These are phyloP conservation scores for Erodium texanum DNA, from an alignment of 441 rosid species.

Conservation along the genomic window DNA sequence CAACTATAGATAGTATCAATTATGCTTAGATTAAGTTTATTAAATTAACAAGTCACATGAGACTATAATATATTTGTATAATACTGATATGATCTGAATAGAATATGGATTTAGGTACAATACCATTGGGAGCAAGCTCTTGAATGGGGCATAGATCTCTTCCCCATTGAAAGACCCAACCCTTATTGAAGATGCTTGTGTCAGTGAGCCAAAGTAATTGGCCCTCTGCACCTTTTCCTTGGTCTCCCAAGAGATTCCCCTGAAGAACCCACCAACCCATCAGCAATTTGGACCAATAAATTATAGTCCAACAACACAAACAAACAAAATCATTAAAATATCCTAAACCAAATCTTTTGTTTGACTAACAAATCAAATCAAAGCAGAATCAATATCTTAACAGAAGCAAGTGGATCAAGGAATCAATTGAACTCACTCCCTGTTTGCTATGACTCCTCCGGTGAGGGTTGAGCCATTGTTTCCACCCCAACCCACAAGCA, in stretches of 20 bases:
- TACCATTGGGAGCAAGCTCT: constrained; percentile 95
- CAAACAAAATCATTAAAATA: not conserved
- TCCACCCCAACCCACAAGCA: constrained; percentile 99
- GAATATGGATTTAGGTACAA: not conserved
- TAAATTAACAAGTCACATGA: no score
- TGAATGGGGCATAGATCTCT: constrained; percentile 93
- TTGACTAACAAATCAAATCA: not conserved
- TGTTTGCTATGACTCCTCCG: constrained; percentile 76
- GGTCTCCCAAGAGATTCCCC: constrained; percentile 98
- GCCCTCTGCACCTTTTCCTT: constrained; percentile 93
- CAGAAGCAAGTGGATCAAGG: not conserved
- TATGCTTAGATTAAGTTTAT: no score
- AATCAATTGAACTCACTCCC: constrained; percentile 45
- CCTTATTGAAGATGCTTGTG: constrained; percentile 78
- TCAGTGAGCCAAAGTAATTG: constrained; percentile 88
- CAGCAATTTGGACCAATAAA: not conserved
- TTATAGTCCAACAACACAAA: not conserved
- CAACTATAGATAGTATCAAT: not conserved
- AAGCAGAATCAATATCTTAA: no score
- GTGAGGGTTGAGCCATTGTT: constrained; percentile 87
- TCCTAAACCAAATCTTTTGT: constrained; percentile 1
- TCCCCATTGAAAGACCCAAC: constrained; percentile 96
- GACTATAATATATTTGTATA: no score
- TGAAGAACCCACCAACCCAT: constrained; percentile 15
- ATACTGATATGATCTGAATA: no score